phyloP scores from a whole-genome alignment of 352 stramenopile genomes.

The Phytophthora nicotianae region DNA sequence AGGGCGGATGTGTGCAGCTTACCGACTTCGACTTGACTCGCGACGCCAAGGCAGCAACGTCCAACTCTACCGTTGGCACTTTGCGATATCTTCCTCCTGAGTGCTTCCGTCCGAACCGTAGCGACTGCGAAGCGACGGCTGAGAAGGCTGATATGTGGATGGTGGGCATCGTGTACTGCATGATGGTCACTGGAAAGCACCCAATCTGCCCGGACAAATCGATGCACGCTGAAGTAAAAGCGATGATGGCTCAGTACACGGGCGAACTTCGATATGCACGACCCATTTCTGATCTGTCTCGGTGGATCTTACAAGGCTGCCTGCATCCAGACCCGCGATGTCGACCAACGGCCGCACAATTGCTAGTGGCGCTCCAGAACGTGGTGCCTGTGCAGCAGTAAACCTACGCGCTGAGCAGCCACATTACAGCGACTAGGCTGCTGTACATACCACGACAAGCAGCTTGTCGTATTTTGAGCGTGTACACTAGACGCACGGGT shows the following conservation, averaged over 20 bases:
- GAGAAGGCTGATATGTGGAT: constrained; percentile 88
- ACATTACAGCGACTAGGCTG: constrained; percentile 32
- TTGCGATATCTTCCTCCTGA: constrained; percentile 78
- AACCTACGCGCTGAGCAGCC: constrained; percentile 32
- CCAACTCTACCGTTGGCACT: constrained; percentile 70
- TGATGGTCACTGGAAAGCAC: constrained; percentile 82
- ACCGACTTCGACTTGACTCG: constrained; percentile 93
- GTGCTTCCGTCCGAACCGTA: constrained; percentile 63
- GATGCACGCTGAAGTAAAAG: constrained; percentile 55
- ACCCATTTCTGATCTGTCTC: constrained; percentile 57
- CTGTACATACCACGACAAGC: constrained; percentile 47
- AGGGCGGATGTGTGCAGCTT: constrained; percentile 85
- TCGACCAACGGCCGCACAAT: constrained; percentile 62
- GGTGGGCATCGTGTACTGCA: constrained; percentile 76
- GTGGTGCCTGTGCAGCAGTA: constrained; percentile 40
- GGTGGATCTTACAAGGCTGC: constrained; percentile 74
- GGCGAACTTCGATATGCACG: constrained; percentile 46
- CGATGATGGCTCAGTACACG: constrained; percentile 35
- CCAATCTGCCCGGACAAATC: constrained; percentile 70
- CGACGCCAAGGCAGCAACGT: constrained; percentile 55
- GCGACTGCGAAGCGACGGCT: constrained; percentile 65
- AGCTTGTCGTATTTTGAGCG: constrained; percentile 46
- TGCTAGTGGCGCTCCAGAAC: constrained; percentile 60
- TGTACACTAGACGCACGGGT: constrained; percentile 60
- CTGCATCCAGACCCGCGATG: constrained; percentile 69